phyloP scores from a whole-genome alignment of 1,284 basidiomycete species.

The Cryptococcus floricola region DNA sequence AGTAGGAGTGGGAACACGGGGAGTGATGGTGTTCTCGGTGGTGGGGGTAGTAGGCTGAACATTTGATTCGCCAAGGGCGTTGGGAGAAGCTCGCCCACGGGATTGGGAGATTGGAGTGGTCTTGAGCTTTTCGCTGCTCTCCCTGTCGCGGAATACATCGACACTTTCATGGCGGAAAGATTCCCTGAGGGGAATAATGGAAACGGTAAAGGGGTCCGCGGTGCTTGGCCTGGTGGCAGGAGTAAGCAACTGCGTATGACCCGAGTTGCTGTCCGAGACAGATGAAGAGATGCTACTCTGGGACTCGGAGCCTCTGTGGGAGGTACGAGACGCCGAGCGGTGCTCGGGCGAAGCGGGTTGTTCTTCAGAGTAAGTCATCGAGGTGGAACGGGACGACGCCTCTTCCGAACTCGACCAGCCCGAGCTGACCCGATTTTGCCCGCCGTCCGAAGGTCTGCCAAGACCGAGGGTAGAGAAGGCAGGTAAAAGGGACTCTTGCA shows the following conservation, averaged over 20 bases:
- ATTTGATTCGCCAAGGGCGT: constrained; percentile 10
- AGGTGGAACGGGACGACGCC: constrained; percentile 8
- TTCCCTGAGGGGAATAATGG: constrained; percentile 6
- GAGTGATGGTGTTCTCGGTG: constrained; percentile 15
- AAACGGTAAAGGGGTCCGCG: constrained; percentile 29
- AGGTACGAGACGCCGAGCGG: constrained; percentile 4
- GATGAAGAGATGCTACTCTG: constrained; percentile 30
- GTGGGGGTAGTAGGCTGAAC: constrained; percentile 9
- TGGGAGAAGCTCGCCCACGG: constrained; percentile 12
- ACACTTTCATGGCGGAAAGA: background rate
- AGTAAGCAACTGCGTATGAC: constrained; percentile 38
- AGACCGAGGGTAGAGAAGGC: constrained; percentile 17
- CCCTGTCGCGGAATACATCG: constrained; percentile 10
- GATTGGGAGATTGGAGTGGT: constrained; percentile 6
- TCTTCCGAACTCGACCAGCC: constrained; percentile 14
- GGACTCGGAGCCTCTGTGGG: constrained; percentile 22
- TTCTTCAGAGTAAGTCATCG: constrained; percentile 4
- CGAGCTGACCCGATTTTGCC: background rate
- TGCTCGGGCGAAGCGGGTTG: constrained; percentile 1
- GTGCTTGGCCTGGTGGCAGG: constrained; percentile 40
- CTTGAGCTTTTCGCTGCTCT: constrained; percentile 2
- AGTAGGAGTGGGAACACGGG: constrained; percentile 27
- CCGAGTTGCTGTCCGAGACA: constrained; percentile 34
- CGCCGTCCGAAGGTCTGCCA: constrained; percentile 1
- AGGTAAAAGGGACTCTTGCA: constrained; percentile 19